Base-by-base conservation (phyloP, 2,329 filamentous ascomycete species). In the Akanthomyces lecanii region DNA sequence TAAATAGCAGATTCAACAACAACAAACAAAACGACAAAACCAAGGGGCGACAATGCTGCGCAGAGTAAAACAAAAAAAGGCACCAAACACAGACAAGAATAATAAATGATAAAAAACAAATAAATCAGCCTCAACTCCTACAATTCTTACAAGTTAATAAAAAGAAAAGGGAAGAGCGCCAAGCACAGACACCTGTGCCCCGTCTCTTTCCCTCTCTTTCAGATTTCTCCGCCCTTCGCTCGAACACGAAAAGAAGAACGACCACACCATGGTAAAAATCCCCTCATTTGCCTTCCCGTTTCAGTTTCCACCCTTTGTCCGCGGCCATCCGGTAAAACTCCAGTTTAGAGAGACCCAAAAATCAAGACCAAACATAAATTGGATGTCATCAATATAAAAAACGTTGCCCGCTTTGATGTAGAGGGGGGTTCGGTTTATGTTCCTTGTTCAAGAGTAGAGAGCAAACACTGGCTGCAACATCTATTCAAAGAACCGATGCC, bases 71-170 rank as follows among this genome's bases (percentile, higher is more conserved):
- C 23, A 25, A 51, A 61, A 21, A 21, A 36, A 60, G 45, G 21
- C 38, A 61, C 58, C n/a, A 53, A 54, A 51, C 42, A 50, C 42
- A 53, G 48, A 48, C 28, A 50, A 50, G 30, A 50, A 40, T 25
- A 12, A 40, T 47, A 56, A 54, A 52, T 25, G 25, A 63, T 38
- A 45, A 44, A 64, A 57, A 30, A 40, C 50, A 52, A 56, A 61
- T 42, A 64, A 61, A 56, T 60, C 62, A 48, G 45, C 62, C 62
- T 54, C 62, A 63, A 63, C 62, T 63, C 62, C 62, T 55, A 61
- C 62, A 63, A 61, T 59, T 63, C 62, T 51, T 63, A 63, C 62
- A 63, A 48, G 48, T 50, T 33, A 45, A 44, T 4, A 59, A 59
- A n/a, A 40, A 55, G 30, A 23, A 6, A 48, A 14, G 18, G 23